phyloP scores from a whole-genome alignment of 176 grass and related monocot species.

The Oryza brachyantha region DNA sequence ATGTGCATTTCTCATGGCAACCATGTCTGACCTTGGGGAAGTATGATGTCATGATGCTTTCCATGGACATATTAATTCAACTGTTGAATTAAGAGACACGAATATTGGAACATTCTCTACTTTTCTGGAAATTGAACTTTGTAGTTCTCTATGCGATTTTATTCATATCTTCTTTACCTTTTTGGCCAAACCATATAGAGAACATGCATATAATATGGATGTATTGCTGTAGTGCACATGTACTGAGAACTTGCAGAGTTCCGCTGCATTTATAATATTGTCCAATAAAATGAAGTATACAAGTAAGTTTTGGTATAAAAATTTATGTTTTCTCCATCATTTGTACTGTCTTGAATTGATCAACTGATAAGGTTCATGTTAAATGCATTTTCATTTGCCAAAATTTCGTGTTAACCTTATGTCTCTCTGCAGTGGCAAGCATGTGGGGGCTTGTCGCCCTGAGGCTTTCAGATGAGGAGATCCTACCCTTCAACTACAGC shows the following conservation, averaged over 20 bases:
- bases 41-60: constrained; percentile 1
- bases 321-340: neutral
- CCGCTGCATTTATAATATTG: neutral
- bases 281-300: neutral
- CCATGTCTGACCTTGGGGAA: neutral
- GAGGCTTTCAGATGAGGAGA: constrained; percentile 81
- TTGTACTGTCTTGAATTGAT: neutral
- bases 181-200: neutral
- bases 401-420: constrained; percentile 7
- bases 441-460: constrained; percentile 86
- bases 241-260: neutral
- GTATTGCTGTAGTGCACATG: neutral
- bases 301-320: neutral
- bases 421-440: constrained; percentile 51
- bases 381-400: neutral
- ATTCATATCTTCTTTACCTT: neutral
- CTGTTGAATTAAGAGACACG: neutral
- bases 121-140: neutral
- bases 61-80: neutral
- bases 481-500: constrained; percentile 83
- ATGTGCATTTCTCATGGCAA: neutral
- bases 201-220: neutral
- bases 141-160: constrained; percentile 4
- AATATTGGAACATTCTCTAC: neutral
- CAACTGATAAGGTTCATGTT: neutral